These are phyloP conservation scores for Chaetomiaceae sp. DNA, from an alignment of 2,329 filamentous ascomycete genomes.

Conservation along the genomic window DNA sequence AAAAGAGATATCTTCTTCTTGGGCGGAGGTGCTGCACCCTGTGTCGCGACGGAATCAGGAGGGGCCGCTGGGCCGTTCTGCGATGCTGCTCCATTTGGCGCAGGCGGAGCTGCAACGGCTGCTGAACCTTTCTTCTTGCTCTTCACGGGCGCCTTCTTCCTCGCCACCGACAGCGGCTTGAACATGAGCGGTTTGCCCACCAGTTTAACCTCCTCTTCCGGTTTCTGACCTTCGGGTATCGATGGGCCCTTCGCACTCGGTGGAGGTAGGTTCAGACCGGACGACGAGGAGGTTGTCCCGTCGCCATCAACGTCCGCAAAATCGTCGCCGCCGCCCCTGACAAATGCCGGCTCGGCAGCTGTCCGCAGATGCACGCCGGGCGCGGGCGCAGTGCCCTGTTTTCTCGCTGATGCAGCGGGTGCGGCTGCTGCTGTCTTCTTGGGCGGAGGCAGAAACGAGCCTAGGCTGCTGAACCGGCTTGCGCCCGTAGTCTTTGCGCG, in stretches of 20 bases:
- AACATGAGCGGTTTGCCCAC: slow-evolving; percentile 83
- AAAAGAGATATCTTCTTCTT: slow-evolving; percentile 64
- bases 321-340: slow-evolving; percentile 39
- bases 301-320: slow-evolving; percentile 15
- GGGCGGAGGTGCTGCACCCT: slow-evolving; percentile 5
- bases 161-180: slow-evolving; percentile 77
- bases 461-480: slow-evolving; percentile 74
- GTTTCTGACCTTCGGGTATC: slow-evolving; percentile 53
- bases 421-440: slow-evolving; percentile 48
- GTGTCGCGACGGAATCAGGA: background rate
- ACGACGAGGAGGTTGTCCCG: slow-evolving; percentile 14
- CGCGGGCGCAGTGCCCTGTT: slow-evolving; percentile 36
- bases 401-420: slow-evolving; percentile 30
- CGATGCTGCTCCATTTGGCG: slow-evolving; percentile 13
- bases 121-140: slow-evolving; percentile 49
- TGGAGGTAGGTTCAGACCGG: slow-evolving; percentile 36
- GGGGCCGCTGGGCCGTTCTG: slow-evolving; percentile 20
- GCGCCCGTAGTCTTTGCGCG: slow-evolving; percentile 50
- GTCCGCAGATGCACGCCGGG: slow-evolving; percentile 73
- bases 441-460: slow-evolving; percentile 79
- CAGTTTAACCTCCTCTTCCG: slow-evolving; percentile 61
- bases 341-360: slow-evolving; percentile 77
- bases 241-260: slow-evolving; percentile 39
- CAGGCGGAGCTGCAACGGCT: slow-evolving; percentile 16
- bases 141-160: slow-evolving; percentile 59